Conservation (phyloP, 2,329 filamentous ascomycete species). For the Leptographium flavum region DNA sequence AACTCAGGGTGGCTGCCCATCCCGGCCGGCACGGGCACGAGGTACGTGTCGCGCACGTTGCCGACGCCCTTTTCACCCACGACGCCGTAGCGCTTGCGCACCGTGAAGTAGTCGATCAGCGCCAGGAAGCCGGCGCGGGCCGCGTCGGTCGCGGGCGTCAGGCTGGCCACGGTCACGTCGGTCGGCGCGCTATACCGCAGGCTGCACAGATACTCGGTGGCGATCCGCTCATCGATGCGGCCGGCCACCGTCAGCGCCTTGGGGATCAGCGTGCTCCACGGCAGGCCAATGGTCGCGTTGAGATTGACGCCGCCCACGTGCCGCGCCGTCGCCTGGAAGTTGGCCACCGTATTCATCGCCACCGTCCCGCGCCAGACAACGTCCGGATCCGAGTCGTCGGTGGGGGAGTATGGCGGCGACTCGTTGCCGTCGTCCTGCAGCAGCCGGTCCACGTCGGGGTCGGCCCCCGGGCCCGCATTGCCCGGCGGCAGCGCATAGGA, state of each 20-base stretch:
- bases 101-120: conserved; percentile 77
- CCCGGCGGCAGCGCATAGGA: conserved; percentile 30
- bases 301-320: conserved; percentile 78
- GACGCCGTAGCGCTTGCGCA: conserved; percentile 75
- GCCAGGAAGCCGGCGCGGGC: conserved; percentile 52
- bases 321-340: conserved; percentile 63
- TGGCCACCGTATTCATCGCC: conserved; percentile 62
- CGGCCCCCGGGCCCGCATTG: conserved; percentile 47
- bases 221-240: conserved; percentile 67
- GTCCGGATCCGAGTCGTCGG: conserved; percentile 57
- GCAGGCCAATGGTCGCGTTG: conserved; percentile 32
- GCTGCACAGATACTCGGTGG: conserved; percentile 81
- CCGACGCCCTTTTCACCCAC: conserved; percentile 60
- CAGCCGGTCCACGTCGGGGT: conserved; percentile 81
- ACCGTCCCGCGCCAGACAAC: conserved; percentile 67
- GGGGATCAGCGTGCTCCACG: conserved; percentile 66
- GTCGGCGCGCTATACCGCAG: conserved; percentile 69
- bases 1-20: conserved; percentile 65
- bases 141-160: conserved; percentile 49
- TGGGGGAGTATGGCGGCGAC: conserved; percentile 72
- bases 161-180: conserved; percentile 68
- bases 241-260: conserved; percentile 56
- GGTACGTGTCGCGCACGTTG: conserved; percentile 78
- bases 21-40: conserved; percentile 71
- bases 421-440: conserved; percentile 69